Evolutionary conservation across 2,329 filamentous ascomycete genomes (phyloP), one percentile per base, ranked within the genome.

Genomic region (Neurospora crassa): DNA sequence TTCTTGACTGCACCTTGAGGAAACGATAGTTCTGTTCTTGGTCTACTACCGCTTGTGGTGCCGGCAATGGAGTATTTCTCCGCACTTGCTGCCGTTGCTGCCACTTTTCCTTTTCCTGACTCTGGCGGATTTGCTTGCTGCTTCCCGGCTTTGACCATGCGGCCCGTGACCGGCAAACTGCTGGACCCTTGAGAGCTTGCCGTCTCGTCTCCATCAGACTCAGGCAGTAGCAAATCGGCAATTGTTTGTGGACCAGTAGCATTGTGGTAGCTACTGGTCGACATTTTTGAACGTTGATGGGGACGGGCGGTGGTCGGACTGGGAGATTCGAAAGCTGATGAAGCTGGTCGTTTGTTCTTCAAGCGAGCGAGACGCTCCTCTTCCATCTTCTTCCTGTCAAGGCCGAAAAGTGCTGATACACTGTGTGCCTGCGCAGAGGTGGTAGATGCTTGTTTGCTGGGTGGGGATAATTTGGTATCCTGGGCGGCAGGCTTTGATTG

Each of bases 331-430:
- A 63, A 37, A 63, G 53, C 53, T 63, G 29, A 37, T 63, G 29
- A 63, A n/a, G 53, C 73, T 8, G 73, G 59, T 6, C 74, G 76
- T 67, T 78, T 86, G 79, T 94, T 92, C 63, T 85, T 85, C 47
- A 89, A 79, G 75, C 94, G 87, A 29, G 88, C 90, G 16, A 97
- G 85, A 53, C 95, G 89, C 78, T 96, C 93, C 76, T 90, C 85
- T 79, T 97, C 95, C 93, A 97, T 96, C 69, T 89, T 87, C 80
- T 90, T 93, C 43, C 94, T 88, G 81, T 97, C 87, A 1, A 97
- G 80, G 3, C 86, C 86, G 5, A 86, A 34, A 5, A 63, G 77
- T 0, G 88, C 75, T 0, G 84, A 83, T 40, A 79, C 76, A 14
- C 69, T 43, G 68, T 74, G 71, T 71, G 24, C 70, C 67, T 70